These are phyloP conservation scores for Dactylellina cionopaga DNA, from an alignment of 2,329 filamentous ascomycete genomes.

Conservation along the genomic window DNA sequence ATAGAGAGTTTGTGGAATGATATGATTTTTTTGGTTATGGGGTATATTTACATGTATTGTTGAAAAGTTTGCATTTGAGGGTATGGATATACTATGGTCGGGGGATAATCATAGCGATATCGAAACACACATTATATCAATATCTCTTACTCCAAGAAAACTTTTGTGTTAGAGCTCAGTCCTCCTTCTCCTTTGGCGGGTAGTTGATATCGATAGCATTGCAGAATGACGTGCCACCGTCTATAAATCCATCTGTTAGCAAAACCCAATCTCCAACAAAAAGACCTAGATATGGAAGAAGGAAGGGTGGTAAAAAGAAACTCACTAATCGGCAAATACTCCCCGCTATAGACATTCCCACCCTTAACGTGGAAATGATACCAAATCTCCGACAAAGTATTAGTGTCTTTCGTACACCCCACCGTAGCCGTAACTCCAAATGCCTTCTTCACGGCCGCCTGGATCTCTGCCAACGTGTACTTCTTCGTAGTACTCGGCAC, in stretches of 20 bases:
- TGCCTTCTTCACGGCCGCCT: slow-evolving; percentile 60
- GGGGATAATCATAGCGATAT: not conserved
- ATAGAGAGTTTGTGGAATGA: not conserved
- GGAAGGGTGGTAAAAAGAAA: too few species aligned
- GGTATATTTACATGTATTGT: not conserved
- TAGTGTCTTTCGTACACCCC: slow-evolving; percentile 63
- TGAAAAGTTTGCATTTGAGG: not conserved
- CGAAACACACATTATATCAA: slow-evolving; percentile 3
- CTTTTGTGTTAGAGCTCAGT: too few species aligned
- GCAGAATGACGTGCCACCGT: slow-evolving; percentile 44
- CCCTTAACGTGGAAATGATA: slow-evolving; percentile 72
- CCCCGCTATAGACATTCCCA: slow-evolving; percentile 54
- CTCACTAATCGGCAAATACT: slow-evolving; percentile 57
- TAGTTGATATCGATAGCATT: slow-evolving; percentile 35
- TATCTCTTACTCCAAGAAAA: too few species aligned
- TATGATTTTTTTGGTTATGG: not conserved
- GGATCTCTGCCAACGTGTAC: slow-evolving; percentile 51
- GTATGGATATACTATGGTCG: slow-evolving; percentile 3
- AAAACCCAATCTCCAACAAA: not conserved
- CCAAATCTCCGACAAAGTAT: slow-evolving; percentile 68
- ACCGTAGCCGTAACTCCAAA: slow-evolving; percentile 70
- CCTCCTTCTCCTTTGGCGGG: slow-evolving; percentile 23
- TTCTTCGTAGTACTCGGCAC: slow-evolving; percentile 65
- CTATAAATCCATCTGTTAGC: not conserved
- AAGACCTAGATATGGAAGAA: too few species aligned